Evolutionary conservation across 140 eudicot species (phyloP), one percentile per base, ranked within the genome.

Genomic region (Senecio squalidus): DNA sequence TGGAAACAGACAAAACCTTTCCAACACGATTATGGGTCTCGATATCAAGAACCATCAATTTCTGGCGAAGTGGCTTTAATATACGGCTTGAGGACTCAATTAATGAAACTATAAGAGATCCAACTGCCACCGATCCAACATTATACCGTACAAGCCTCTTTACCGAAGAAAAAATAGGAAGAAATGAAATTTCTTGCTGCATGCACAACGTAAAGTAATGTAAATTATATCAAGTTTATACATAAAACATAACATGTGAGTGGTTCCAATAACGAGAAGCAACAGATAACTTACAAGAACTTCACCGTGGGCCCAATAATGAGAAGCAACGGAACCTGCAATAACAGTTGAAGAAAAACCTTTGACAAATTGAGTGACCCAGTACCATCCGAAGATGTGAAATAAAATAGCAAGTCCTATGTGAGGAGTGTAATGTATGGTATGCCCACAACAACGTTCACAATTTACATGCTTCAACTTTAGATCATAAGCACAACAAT

Each of bases 301-400:
- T 72, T 81, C 96, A 13, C 84, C 93, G 1, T 72, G 94, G 62
- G 88, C 85, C 97, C 97, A 90, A 72, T 90, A 90, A 68, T 90
- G 84, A 20, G 97, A 90, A 78, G 98, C 98, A 67, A 92, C 96
- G 44, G 96, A 86, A 6, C 98, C 98, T 0, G 98, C 96, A 33
- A 92, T 74, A 7, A 84, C 95, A 1, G 98, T 92, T 29, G 98
- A 86, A 52, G 98, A 92, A 68, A 84, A 81, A 15, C 84, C 95
- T 48, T 64, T 72, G 16, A 83, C 76, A 28, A 90, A 90, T 25
- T 83, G 85, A 15, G 97, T 90, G 41, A 87, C 95, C 97, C 97
- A 90, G 58, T 80, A 90, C 72, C 85, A 75, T 58, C 98, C 98
- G 2, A 92, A 75, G 25, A 92, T 58, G 66, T 90, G 97, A 62